Evolutionary conservation across 768 basidiomycete species (phyloP), one percentile per base, ranked within the genome.

Genomic region (Dentipellis fragilis): DNA sequence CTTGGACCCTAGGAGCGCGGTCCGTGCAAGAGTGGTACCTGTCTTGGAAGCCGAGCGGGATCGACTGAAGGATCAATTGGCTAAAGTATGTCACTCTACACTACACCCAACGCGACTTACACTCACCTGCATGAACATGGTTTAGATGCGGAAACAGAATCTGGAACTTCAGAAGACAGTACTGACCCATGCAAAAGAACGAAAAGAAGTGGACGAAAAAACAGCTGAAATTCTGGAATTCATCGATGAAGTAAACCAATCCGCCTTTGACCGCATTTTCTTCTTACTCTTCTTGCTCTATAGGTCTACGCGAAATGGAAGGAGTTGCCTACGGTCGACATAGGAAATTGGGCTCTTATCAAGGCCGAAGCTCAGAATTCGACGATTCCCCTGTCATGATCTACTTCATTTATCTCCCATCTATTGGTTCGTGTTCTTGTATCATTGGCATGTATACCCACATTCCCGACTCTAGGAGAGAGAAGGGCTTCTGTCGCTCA

Each of bases 21-120:
- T 82, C 29, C 74, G 78, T 49, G 85, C 87, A 1, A 73, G 81
- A 52, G 83, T 80, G 0, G 68, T 87, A 5, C 86, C 87, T 0
- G 64, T 83, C 5, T 64, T 91, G 23, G 71, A 73, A 56, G 61
- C 64, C 8, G 77, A 78, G 56, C 66, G 71, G 11, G 72, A 73
- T 53, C 66, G 65, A 22, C 63, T 80, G 38, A 67, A 62, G 49
- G 70, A 66, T 2, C 68, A 69, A 34, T 57, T 80, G 14, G 64
- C 67, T 40, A 67, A 67, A 58, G 79, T 71, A 60, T 53, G 56
- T 39, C 9, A 40, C 39, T 8, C 22, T 54, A 3, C n/a, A 36
- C 38, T 21, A 3, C n/a, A 36, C 38, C n/a, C 23, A 19, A 3
- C 45, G 16, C 35, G 35, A 12, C 14, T 21, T 5, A 19, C 11